Conservation (phyloP, 2,329 filamentous ascomycete species). For the Aspergillus quadricinctus region DNA sequence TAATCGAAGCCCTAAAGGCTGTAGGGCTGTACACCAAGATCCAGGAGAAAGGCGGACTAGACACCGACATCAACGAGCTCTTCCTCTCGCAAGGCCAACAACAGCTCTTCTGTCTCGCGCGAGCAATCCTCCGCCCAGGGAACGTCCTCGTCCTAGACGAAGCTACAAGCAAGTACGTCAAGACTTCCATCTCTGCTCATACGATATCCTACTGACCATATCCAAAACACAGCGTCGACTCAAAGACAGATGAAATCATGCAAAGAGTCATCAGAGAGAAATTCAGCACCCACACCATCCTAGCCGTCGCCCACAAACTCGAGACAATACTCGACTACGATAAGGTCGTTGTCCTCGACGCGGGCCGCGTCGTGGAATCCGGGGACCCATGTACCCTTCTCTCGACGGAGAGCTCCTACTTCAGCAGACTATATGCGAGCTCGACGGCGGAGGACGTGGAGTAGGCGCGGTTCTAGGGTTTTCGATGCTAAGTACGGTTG, state of each 20-base stretch:
- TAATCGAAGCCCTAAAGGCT: conserved; percentile 34
- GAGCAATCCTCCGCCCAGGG: conserved; percentile 51
- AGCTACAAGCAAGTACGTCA: conserved; percentile 34
- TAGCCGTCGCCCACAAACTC: conserved; percentile 55
- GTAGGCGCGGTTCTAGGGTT: background rate
- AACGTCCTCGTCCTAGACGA: conserved; percentile 45
- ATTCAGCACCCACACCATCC: conserved; percentile 56
- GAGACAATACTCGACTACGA: conserved; percentile 42
- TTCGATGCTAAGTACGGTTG: background rate
- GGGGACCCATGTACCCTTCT: conserved; percentile 37
- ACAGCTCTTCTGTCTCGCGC: conserved; percentile 60
- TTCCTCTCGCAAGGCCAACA: conserved; percentile 56
- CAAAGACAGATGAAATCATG: conserved; percentile 54
- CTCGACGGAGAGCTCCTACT: conserved; percentile 30
- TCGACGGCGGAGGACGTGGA: conserved; percentile 18
- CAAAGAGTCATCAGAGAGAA: conserved; percentile 52
- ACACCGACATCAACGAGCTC: conserved; percentile 45
- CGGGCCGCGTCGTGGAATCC: conserved; percentile 31
- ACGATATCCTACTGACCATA: background rate
- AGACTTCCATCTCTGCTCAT: conserved; percentile 4
- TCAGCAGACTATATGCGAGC: conserved; percentile 33
- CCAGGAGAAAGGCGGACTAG: conserved; percentile 36
- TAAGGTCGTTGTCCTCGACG: conserved; percentile 34
- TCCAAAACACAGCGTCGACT: conserved; percentile 47
- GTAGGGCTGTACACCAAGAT: conserved; percentile 37